Evolutionary conservation across 345 rosid genomes (phyloP).

Genomic region (Jatropha curcas): DNA sequence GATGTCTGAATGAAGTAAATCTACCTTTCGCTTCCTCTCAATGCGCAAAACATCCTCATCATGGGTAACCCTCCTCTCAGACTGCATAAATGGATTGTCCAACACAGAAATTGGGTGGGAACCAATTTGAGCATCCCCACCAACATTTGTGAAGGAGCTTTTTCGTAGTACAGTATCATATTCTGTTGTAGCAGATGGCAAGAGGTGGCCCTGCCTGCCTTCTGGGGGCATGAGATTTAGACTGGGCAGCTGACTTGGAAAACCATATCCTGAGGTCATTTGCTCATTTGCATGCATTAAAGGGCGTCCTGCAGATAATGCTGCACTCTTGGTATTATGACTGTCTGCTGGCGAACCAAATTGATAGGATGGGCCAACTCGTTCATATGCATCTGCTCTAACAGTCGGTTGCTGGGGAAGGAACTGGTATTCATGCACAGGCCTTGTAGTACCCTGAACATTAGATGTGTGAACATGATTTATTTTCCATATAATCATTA

Average conservation of each 20-base stretch:
- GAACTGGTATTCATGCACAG: conserved; percentile 83
- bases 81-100: conserved; percentile 47
- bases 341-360: conserved; percentile 45
- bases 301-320: conserved; percentile 34
- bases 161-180: conserved; percentile 47
- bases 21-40: conserved; percentile 82
- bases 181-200: conserved; percentile 46
- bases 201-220: conserved; percentile 49
- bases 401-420: conserved; percentile 81
- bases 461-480: conserved; percentile 8
- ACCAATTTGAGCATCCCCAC: conserved; percentile 36
- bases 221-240: conserved; percentile 69
- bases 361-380: conserved; percentile 46
- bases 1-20: not conserved
- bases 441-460: conserved; percentile 48
- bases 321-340: conserved; percentile 42
- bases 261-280: conserved; percentile 43
- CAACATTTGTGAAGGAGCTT: conserved; percentile 37
- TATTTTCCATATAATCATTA: not conserved
- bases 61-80: conserved; percentile 50
- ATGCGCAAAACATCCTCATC: conserved; percentile 52
- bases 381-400: conserved; percentile 53
- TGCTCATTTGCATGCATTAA: conserved; percentile 40
- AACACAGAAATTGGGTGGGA: conserved; percentile 41
- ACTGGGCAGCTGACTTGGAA: conserved; percentile 56